Base-by-base conservation (phyloP, 768 basidiomycete genomes). In the Phaeotremella skinneri region DNA sequence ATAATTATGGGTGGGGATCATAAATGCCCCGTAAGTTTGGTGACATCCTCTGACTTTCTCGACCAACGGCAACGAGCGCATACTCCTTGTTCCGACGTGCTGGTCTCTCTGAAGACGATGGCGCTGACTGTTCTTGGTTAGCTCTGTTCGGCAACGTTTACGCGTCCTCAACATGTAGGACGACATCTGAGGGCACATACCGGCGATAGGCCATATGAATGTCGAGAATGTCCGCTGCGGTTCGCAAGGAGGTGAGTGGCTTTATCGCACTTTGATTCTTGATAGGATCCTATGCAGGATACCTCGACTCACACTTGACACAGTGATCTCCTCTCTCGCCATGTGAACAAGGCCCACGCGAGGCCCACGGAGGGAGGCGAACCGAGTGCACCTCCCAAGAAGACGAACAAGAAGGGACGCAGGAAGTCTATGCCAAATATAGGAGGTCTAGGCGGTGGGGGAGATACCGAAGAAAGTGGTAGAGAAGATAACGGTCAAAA, bases 271-370 rank as follows among this genome's bases (percentile, higher is more conserved):
- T 21, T 3, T 9, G 20, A n/a, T 13, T 42, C 17, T 27, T 17
- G 25, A n/a, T n/a, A n/a, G n/a, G n/a, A 14, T 29, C 16, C 27
- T 4, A 5, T 20, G 9, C 42, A 9, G 17, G n/a, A 11, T 52
- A 14, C 14, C 37, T 17, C 9, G n/a, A 47, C 59, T 59, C 29
- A 55, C 23, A 4, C 26, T 20, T 3, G 7, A 11, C n/a, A 5
- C 34, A 73, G 72, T 58, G 72, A 76, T 54, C 66, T 76, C 2
- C 68, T 76, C 21, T 74, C 73, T 14, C 61, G 75, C 42, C 75
- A 76, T 55, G 75, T 76, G 49, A 76, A 76, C 61, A 76, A 76
- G 57, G 66, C 75, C 5, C 75, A 76, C 60, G 64, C 63, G 51
- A 51, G 69, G 7, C 64, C 62, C 6, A 70, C 69, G 21, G 72